A percentile compares a stretch with the other conserved stretches of the same genome.
These are phyloP conservation scores for Metarhizium rileyi DNA, from an alignment of 2,329 filamentous ascomycete genomes.

Conservation along the genomic window DNA sequence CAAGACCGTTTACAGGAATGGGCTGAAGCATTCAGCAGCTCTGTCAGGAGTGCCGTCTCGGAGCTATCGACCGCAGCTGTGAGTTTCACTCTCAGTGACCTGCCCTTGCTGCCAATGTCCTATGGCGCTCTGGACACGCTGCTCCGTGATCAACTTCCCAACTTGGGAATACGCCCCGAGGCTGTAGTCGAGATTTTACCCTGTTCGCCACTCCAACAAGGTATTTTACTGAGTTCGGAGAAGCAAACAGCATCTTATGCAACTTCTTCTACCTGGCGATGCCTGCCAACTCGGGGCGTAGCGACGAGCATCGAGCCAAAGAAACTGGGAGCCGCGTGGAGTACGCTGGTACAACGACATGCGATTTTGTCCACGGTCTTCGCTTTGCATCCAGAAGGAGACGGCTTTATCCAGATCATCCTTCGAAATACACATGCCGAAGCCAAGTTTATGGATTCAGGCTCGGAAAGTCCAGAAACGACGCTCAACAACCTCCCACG, in stretches of 20 bases:
- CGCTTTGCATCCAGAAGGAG: conserved; percentile 7
- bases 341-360: not conserved
- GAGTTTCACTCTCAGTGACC: not conserved
- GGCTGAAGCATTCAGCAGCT: not conserved
- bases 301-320: not conserved
- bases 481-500: not conserved
- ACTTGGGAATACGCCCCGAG: not conserved
- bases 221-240: not conserved
- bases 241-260: not conserved
- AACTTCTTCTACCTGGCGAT: not conserved
- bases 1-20: conserved; percentile 4
- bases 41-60: not conserved
- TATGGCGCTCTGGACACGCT: not conserved
- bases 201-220: conserved; percentile 4
- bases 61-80: not conserved
- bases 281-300: not conserved
- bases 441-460: conserved; percentile 1
- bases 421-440: not conserved
- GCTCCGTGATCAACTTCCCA: not conserved
- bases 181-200: conserved; percentile 1
- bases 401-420: conserved; percentile 9
- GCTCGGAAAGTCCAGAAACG: not conserved
- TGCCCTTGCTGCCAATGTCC: not conserved
- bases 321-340: not conserved
- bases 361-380: conserved; percentile 7